phyloP scores from a whole-genome alignment of 441 rosid species.

The Pelargonium citronellum region DNA sequence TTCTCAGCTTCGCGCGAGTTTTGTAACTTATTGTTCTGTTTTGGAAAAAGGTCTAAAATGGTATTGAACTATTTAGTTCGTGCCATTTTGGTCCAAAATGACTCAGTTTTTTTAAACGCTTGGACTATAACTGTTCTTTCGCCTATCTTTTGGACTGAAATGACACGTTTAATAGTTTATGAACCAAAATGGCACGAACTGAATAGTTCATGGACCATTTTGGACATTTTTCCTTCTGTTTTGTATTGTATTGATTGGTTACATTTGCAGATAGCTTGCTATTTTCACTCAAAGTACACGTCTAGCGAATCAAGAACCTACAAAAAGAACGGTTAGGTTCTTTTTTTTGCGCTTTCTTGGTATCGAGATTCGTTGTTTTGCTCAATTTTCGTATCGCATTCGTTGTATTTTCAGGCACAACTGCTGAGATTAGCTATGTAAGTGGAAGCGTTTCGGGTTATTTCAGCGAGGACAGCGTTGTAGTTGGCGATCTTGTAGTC shows the following conservation, averaged over 20 bases:
- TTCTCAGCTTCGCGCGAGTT: neutral
- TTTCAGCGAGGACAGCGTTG: conserved; percentile 66
- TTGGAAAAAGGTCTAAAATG: no score
- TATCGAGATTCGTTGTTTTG: neutral
- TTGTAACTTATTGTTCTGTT: neutral
- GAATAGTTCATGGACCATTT: no score
- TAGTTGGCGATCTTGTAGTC: conserved; percentile 58
- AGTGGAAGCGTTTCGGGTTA: conserved; percentile 68
- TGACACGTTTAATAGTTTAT: no score
- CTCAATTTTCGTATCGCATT: neutral
- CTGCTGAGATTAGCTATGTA: conserved; percentile 58
- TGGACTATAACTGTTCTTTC: no score
- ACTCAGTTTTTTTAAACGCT: no score
- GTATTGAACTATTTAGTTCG: no score
- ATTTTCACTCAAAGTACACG: conserved; percentile 57
- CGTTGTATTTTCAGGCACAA: conserved; percentile 34
- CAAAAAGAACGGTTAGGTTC: conserved; percentile 41
- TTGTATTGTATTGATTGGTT: neutral
- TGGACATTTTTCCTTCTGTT: no score
- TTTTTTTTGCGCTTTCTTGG: neutral
- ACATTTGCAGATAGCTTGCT: conserved; percentile 52
- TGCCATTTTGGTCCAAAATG: no score
- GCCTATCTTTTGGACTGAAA: no score
- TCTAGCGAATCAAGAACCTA: conserved; percentile 53
- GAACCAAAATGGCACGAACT: no score